phyloP scores from a whole-genome alignment of 129 eudicot genomes.

The Escallonia rubra region DNA sequence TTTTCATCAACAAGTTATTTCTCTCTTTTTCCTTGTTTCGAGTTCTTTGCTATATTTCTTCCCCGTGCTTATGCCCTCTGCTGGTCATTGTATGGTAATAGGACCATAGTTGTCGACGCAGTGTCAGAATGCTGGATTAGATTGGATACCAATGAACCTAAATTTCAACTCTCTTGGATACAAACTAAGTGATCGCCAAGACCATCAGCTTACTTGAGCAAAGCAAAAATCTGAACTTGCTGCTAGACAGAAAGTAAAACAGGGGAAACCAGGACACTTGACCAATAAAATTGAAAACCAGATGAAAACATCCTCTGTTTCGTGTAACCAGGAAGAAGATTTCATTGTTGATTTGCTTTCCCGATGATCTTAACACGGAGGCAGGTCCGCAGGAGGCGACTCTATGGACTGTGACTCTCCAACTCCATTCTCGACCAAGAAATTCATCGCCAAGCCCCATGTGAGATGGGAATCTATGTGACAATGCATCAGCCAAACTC shows the following conservation, averaged over 20 bases:
- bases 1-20: too few relatives aligned
- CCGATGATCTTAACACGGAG: conserved; percentile 8
- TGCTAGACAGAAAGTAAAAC: neutral
- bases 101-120: neutral
- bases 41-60: neutral
- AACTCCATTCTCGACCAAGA: conserved; percentile 30
- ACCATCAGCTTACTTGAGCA: neutral
- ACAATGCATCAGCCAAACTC: conserved; percentile 44
- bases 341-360: neutral
- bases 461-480: conserved; percentile 29
- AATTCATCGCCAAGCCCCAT: conserved; percentile 41
- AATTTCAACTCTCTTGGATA: neutral
- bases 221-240: neutral
- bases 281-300: neutral
- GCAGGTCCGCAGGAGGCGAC: conserved; percentile 35
- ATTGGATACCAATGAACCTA: neutral
- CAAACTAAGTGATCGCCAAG: neutral
- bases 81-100: neutral
- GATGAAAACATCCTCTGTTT: neutral
- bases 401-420: conserved; percentile 18
- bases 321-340: neutral
- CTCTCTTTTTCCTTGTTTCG: neutral
- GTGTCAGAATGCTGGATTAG: neutral
- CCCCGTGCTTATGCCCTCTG: neutral
- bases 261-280: neutral